These are phyloP conservation scores for Fusarium solani-melongenae DNA, from an alignment of 2,329 filamentous ascomycete species.

Conservation along the genomic window DNA sequence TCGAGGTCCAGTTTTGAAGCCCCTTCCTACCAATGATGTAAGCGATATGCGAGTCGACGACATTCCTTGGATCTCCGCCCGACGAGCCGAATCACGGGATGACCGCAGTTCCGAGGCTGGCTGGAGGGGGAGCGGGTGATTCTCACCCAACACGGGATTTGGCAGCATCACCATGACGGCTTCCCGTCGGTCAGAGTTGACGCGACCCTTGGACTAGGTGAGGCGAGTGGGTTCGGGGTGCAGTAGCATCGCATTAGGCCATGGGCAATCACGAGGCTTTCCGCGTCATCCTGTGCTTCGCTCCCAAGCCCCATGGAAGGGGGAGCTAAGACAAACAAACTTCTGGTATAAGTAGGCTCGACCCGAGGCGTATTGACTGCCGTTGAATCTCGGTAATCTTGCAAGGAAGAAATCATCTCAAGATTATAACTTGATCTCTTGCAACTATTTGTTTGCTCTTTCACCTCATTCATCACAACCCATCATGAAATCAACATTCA, in stretches of 20 bases:
- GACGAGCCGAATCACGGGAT: constrained; percentile 30
- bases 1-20: neutral
- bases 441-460: neutral
- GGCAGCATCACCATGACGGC: constrained; percentile 18
- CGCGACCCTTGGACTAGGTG: constrained; percentile 18
- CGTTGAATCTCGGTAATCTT: constrained; percentile 2
- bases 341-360: constrained; percentile 24
- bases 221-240: constrained; percentile 17
- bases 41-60: constrained; percentile 10
- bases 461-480: neutral
- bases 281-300: constrained; percentile 27
- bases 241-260: constrained; percentile 24
- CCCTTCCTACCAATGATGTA: constrained; percentile 22
- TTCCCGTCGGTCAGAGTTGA: constrained; percentile 8
- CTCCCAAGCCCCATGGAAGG: neutral
- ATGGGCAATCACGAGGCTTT: constrained; percentile 25
- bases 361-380: constrained; percentile 6
- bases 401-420: neutral
- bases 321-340: neutral
- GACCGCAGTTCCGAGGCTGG: neutral
- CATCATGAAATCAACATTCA: constrained; percentile 32
- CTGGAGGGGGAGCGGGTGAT: neutral
- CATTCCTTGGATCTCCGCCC: constrained; percentile 10
- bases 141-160: constrained; percentile 9
- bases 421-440: neutral